Base-by-base conservation (phyloP, 768 basidiomycete species). In the Russula brevipes region DNA sequence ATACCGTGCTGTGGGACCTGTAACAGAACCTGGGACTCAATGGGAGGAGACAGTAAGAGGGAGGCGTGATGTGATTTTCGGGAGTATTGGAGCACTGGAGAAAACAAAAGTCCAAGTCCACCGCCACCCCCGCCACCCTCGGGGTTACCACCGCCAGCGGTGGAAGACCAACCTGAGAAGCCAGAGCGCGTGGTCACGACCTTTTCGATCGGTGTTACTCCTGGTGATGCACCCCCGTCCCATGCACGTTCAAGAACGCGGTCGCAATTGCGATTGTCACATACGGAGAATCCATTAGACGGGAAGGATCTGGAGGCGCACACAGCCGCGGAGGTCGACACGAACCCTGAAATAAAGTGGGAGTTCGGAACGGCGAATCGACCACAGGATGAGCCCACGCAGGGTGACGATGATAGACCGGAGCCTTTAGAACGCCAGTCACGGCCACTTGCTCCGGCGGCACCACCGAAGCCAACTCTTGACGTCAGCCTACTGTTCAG, bases 301-400 rank as follows among this genome's bases (percentile, higher is more conserved):
- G 61, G 3, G 58, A 63, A 60, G 24, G 33, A 35, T 44, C 24
- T 17, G 9, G 54, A 60, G 33, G 41, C 55, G 36, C 36, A 16
- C 17, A n/a, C 38, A 8, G 54, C 51, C 8, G 33, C 24, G 17
- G 68, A 64, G 17, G 63, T 62, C 31, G 71, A 69, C 64, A 76
- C 73, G 8, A 73, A 71, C 35, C 59, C 73, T 1, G 68, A 58
- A 59, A 65, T 70, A 51, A 84, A 79, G 70, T 85, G 82, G 84
- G 79, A 80, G 70, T 86, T 86, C 70, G 85, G 85, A 17, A 80
- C 81, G 42, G 78, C 80, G 16, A 70, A 42, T 45, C 38, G 11
- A 35, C 14, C 54, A 51, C 53, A 61, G 53, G 65, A 54, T 35
- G 65, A 59, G 4, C 19, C n/a, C 16, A 31, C 41, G 16, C 63